Evolutionary conservation across 1,139 yeast species (phyloP).

Genomic region (Lodderomyces margitis): DNA sequence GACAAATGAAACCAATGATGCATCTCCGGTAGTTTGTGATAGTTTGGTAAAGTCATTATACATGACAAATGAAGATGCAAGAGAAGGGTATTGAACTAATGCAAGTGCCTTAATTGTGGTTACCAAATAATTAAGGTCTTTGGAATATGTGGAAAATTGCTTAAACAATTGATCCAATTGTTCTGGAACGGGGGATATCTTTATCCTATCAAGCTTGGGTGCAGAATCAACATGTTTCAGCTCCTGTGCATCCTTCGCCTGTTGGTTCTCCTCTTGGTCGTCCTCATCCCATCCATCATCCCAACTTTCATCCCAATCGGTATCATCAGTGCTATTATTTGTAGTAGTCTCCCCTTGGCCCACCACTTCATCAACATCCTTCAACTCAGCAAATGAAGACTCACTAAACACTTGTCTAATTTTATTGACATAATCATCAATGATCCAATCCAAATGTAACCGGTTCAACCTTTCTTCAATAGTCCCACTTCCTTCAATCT

Average conservation of each 20-base stretch:
- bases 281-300: conserved; percentile 26
- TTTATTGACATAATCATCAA: conserved; percentile 26
- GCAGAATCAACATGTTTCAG: not conserved
- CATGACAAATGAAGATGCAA: conserved; percentile 32
- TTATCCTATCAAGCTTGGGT: conserved; percentile 3
- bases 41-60: conserved; percentile 37
- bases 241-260: not conserved
- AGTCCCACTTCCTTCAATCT: conserved; percentile 16
- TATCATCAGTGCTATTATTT: conserved; percentile 10
- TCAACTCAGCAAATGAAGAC: conserved; percentile 13
- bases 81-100: conserved; percentile 31
- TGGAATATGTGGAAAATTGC: conserved; percentile 19
- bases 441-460: conserved; percentile 31
- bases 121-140: conserved; percentile 16
- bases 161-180: conserved; percentile 21
- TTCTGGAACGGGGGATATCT: conserved; percentile 23
- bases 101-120: conserved; percentile 34
- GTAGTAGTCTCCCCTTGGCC: not conserved
- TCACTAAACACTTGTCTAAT: conserved; percentile 20
- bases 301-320: conserved; percentile 25
- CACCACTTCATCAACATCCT: conserved; percentile 14
- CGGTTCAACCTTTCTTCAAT: conserved; percentile 23
- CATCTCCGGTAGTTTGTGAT: conserved; percentile 10
- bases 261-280: conserved; percentile 10
- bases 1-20: conserved; percentile 21